Percentiles rank a stretch among this genome's conserved stretches.
Evolutionary conservation across 179 eudicot genomes (phyloP).

Genomic region (Nepenthes alata): DNA sequence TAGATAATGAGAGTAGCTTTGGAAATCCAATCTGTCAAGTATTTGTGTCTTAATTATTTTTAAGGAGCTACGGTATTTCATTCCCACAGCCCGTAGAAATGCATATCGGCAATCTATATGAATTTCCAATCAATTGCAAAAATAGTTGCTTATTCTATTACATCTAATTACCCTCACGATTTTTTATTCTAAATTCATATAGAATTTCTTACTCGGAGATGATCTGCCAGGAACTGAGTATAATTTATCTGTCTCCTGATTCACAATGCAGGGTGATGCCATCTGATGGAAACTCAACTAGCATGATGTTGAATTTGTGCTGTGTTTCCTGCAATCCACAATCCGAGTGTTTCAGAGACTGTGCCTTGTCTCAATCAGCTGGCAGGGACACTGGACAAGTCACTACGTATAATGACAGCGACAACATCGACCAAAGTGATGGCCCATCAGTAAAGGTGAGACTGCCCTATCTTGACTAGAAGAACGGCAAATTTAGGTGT

Average conservation of each 20-base stretch:
- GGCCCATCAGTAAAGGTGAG: conserved; percentile 31
- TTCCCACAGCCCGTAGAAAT: too few relatives aligned
- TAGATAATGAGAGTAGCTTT: too few relatives aligned
- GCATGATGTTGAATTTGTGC: conserved; percentile 13
- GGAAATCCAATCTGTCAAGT: too few relatives aligned
- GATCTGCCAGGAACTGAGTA: conserved; percentile 17
- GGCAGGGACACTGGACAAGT: conserved; percentile 8
- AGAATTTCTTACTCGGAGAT: conserved; percentile 54
- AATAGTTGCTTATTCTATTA: conserved; percentile 4
- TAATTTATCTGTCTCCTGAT: conserved; percentile 18
- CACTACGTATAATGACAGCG: conserved; percentile 7
- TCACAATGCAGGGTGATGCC: conserved; percentile 17
- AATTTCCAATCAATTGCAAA: not conserved
- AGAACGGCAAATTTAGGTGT: too few relatives aligned
- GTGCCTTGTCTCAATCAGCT: not conserved
- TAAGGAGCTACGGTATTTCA: too few relatives aligned
- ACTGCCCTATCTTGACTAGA: conserved; percentile 11
- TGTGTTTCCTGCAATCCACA: too few relatives aligned
- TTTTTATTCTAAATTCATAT: conserved; percentile 10
- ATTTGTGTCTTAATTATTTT: too few relatives aligned
- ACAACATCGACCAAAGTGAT: conserved; percentile 15
- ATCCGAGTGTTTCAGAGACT: conserved; percentile 5
- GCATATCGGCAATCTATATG: too few relatives aligned
- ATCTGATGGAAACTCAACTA: conserved; percentile 16
- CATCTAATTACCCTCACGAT: not conserved